Evolutionary conservation across 768 basidiomycete genomes (phyloP).

Genomic region (Floccularia luteovirens): DNA sequence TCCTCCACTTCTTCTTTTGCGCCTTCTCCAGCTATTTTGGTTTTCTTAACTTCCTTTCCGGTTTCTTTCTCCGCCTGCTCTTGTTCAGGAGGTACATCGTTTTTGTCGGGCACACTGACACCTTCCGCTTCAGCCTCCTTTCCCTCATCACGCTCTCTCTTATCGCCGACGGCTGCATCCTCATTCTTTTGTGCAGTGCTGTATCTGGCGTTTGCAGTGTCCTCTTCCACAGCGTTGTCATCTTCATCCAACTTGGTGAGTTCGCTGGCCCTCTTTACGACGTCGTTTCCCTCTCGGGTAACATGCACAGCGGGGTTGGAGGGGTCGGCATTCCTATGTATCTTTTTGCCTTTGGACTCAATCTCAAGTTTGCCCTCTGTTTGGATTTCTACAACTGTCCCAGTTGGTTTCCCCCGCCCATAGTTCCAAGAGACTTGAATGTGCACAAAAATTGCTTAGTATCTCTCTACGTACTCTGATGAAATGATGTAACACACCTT

Average conservation of each 20-base stretch:
- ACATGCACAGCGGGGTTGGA: constrained; percentile 20
- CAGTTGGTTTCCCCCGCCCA: constrained; percentile 13
- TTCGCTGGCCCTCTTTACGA: constrained; percentile 20
- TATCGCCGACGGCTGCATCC: constrained; percentile 10
- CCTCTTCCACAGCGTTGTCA: constrained; percentile 1
- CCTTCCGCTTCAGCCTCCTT: constrained; percentile 2
- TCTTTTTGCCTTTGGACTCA: constrained; percentile 15
- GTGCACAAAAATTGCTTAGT: neutral
- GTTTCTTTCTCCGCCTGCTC: constrained; percentile 10
- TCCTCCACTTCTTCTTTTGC: constrained; percentile 5
- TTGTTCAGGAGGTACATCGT: no score
- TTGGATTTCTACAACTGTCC: constrained; percentile 16
- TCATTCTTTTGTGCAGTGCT: constrained; percentile 6
- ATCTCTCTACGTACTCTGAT: neutral
- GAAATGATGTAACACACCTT: constrained; percentile 10
- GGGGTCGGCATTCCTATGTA: constrained; percentile 19
- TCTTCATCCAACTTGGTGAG: constrained; percentile 11
- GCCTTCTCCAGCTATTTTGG: constrained; percentile 10
- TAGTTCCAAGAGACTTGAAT: constrained; percentile 18
- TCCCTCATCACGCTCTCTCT: constrained; percentile 11
- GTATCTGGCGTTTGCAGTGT: constrained; percentile 1
- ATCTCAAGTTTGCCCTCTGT: constrained; percentile 17
- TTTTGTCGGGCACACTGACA: constrained; percentile 7
- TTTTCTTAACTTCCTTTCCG: constrained; percentile 15
- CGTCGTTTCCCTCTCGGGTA: constrained; percentile 16